These are phyloP conservation scores for Pseudognaphalium luteoalbum DNA, from an alignment of 129 eudicot genomes.

Conservation along the genomic window DNA sequence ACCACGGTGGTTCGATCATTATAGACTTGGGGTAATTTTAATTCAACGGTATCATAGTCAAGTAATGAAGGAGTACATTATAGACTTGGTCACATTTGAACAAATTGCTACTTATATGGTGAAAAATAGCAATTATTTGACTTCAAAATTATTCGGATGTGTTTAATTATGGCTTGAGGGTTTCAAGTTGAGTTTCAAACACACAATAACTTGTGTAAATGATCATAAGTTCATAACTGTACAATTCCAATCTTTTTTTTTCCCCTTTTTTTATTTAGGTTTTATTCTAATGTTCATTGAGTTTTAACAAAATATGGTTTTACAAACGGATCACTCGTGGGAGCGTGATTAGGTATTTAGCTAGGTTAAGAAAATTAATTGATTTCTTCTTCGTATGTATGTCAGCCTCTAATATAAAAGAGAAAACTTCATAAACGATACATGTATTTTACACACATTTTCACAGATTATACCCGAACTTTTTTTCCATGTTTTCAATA, in stretches of 20 bases:
- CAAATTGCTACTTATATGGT: neutral
- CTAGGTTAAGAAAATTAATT: neutral
- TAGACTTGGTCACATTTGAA: constrained; percentile 4
- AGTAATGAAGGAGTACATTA: neutral
- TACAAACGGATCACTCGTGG: neutral
- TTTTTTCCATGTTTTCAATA: too few species aligned
- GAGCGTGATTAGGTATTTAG: neutral
- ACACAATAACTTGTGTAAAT: neutral
- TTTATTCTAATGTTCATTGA: neutral
- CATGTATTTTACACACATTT: too few species aligned
- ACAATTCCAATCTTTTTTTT: neutral
- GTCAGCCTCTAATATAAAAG: constrained; percentile 1
- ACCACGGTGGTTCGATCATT: neutral
- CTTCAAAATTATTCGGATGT: neutral
- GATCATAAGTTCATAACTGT: neutral
- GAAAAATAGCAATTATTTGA: neutral
- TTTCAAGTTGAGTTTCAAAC: neutral
- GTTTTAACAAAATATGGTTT: neutral
- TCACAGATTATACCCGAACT: too few species aligned
- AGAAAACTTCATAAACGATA: too few species aligned
- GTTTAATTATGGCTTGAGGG: neutral
- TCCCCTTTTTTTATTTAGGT: neutral
- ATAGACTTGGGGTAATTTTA: constrained; percentile 1
- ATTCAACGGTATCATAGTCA: constrained; percentile 14
- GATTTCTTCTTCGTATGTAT: neutral